Base-by-base conservation (phyloP, 2,329 filamentous ascomycete genomes). In the Volutella citrinella region DNA sequence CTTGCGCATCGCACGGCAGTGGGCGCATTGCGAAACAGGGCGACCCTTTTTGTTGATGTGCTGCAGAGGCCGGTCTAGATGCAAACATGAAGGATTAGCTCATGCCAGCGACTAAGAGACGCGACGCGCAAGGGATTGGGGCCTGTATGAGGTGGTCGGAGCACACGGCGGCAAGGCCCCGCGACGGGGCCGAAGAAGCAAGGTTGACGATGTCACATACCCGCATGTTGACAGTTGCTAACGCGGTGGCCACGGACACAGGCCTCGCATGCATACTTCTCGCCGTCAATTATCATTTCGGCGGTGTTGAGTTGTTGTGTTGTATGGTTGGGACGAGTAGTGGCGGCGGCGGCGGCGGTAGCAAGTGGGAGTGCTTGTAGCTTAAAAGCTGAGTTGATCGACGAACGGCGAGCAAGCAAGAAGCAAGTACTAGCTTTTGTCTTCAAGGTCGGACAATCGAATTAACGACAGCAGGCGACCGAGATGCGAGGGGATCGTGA, bases 31-130 rank as follows among this genome's bases (percentile, higher is more conserved):
- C 54, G 93, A 95, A 52, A 97, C 89, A 43, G 93, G 93, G 45
- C 91, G 86, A 57, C 91, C 91, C 72, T 97, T 97, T 65, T 95
- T 95, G 66, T 94, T 94, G 70, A 96, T 95, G 63, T 95, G 88
- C 58, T 87, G 84, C 48, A 97, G 78, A 48, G 87, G 87, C 51
- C 91, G 87, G 65, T 96, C 93, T 95, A 54, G 32, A 19, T n/a
- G n/a, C n/a, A n/a, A n/a, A n/a, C n/a, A n/a, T n/a, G n/a, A n/a
- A n/a, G n/a, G n/a, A n/a, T n/a, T n/a, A n/a, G n/a, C n/a, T n/a
- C n/a, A n/a, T n/a, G n/a, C n/a, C n/a, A n/a, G n/a, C n/a, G n/a
- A n/a, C n/a, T n/a, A n/a, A n/a, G n/a, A n/a, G n/a, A n/a, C n/a
- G n/a, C n/a, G n/a, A n/a, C n/a, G n/a, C n/a, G n/a, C n/a, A n/a